phyloP scores from a whole-genome alignment of 1,284 basidiomycete species.

The Apiotrichum gamsii region DNA sequence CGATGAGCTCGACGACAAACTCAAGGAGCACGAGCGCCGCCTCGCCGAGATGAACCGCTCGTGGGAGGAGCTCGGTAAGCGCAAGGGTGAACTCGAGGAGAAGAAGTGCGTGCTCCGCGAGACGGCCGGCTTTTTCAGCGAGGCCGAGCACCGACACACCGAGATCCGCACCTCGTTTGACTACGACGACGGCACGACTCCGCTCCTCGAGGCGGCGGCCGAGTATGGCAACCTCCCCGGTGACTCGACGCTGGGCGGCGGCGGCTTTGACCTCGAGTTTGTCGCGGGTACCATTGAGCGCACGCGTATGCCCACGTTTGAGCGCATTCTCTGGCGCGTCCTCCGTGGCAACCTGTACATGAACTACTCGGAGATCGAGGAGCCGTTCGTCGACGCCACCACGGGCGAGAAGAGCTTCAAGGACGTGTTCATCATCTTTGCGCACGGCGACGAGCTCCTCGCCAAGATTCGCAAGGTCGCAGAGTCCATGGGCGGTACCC shows the following conservation, averaged over 20 bases:
- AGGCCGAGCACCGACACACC: conserved; percentile 71
- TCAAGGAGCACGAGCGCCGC: conserved; percentile 81
- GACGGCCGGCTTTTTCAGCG: conserved; percentile 94
- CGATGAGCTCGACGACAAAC: conserved; percentile 83
- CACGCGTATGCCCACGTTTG: conserved; percentile 83
- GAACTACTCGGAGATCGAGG: conserved; percentile 94
- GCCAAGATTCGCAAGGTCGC: conserved; percentile 98
- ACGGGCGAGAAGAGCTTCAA: conserved; percentile 80
- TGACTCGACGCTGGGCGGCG: conserved; percentile 56
- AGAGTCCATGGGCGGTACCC: conserved; percentile 94
- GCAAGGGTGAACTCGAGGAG: conserved; percentile 83
- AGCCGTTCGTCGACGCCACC: conserved; percentile 82
- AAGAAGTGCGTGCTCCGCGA: conserved; percentile 88
- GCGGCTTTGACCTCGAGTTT: conserved; percentile 78
- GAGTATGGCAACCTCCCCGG: conserved; percentile 48
- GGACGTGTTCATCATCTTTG: conserved; percentile 99
- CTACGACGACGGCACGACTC: conserved; percentile 70
- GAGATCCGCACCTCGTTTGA: conserved; percentile 87
- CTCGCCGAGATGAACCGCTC: conserved; percentile 88
- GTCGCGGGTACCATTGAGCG: conserved; percentile 96
- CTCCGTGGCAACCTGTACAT: conserved; percentile 97
- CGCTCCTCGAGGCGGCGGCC: conserved; percentile 85
- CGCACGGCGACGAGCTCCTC: conserved; percentile 86
- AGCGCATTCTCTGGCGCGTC: conserved; percentile 96
- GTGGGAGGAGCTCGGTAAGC: conserved; percentile 81